Conservation (phyloP, 208 protist species). For the Kentomonas sorsogonicus region DNA sequence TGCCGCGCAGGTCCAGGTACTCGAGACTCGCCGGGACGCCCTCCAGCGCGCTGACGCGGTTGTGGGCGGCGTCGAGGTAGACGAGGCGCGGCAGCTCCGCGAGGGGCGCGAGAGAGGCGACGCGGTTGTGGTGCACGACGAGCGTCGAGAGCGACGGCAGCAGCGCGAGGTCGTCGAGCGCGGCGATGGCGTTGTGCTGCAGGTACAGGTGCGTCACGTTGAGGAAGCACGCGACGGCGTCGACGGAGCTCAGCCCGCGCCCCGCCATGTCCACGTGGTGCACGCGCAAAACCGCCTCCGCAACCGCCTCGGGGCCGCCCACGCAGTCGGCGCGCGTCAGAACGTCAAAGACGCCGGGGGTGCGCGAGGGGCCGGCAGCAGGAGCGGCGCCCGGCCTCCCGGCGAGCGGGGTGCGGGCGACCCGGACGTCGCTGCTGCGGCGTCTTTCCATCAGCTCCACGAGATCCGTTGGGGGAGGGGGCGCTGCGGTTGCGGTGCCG, state of each 20-base stretch:
- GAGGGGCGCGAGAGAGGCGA: conserved; percentile 44
- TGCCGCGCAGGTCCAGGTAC: conserved; percentile 50
- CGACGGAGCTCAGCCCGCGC: conserved; percentile 25
- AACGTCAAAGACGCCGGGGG: conserved; percentile 18
- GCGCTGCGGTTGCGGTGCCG: neutral
- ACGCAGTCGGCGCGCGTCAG: conserved; percentile 32
- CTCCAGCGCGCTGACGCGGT: conserved; percentile 31
- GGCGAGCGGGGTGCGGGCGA: neutral
- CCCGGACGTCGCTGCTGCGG: conserved; percentile 9
- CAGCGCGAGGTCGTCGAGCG: conserved; percentile 57
- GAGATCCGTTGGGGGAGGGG: neutral
- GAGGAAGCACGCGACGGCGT: conserved; percentile 47
- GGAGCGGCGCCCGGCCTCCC: neutral
- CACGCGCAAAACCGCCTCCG: conserved; percentile 56
- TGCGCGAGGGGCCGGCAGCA: neutral
- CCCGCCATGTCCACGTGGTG: conserved; percentile 44
- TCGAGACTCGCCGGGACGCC: conserved; percentile 25
- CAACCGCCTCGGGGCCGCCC: conserved; percentile 50
- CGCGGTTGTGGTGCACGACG: conserved; percentile 68
- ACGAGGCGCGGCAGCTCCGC: conserved; percentile 34
- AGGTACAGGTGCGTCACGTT: conserved; percentile 78
- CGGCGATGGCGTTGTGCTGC: conserved; percentile 55
- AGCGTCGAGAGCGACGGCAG: conserved; percentile 56
- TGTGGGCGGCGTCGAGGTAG: conserved; percentile 60
- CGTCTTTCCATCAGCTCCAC: too few species aligned